Conservation (phyloP, 2,329 filamentous ascomycete genomes). For the Cytospora leucostoma region DNA sequence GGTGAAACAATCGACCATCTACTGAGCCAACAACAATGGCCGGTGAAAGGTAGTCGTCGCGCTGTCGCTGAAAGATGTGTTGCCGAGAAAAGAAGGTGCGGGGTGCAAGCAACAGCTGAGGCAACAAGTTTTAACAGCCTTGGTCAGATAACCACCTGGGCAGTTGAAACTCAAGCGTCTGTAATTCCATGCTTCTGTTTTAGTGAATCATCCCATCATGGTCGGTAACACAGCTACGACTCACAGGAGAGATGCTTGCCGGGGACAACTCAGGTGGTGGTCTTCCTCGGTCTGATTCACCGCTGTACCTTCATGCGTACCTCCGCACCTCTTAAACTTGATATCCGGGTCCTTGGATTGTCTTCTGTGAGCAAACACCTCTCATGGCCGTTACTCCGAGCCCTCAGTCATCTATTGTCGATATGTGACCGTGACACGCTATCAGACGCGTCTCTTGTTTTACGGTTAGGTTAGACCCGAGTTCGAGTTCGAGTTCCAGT, state of each 20-base stretch:
- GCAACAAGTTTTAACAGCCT: not conserved
- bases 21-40: not conserved
- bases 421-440: not conserved
- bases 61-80: not conserved
- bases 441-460: slow-evolving; percentile 14
- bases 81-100: not conserved
- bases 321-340: not conserved
- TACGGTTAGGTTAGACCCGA: not conserved
- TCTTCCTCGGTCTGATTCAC: not conserved
- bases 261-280: not conserved
- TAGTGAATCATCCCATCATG: not conserved
- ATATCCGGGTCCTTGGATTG: not conserved
- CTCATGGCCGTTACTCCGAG: not conserved
- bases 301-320: not conserved
- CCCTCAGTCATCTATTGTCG: not conserved
- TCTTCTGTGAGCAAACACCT: not conserved
- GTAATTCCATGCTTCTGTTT: not conserved
- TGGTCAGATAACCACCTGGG: too few species aligned
- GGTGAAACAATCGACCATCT: not conserved
- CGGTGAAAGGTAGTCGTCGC: not conserved
- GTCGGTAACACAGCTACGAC: not conserved
- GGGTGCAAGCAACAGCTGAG: not conserved
- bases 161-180: too few species aligned
- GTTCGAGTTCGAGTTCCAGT: not conserved
- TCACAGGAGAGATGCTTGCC: not conserved